Evolutionary conservation across 148 eudicot genomes (phyloP).

Genomic region (Agrostemma githago): DNA sequence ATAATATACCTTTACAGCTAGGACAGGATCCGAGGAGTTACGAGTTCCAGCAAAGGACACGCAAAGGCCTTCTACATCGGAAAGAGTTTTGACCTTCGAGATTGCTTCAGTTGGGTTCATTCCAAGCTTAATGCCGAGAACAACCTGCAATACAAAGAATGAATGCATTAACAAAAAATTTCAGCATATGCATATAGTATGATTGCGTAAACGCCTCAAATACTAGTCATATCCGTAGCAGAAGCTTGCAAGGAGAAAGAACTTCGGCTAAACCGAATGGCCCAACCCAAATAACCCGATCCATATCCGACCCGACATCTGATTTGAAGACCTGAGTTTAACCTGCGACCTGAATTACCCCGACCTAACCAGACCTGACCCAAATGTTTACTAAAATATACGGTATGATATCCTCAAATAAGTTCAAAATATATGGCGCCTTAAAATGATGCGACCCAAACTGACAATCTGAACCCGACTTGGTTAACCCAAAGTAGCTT

Average conservation of each 20-base stretch:
- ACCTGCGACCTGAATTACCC: no score
- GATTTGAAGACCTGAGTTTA: no score
- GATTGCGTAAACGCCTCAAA: neutral
- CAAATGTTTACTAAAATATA: no score
- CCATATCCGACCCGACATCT: no score
- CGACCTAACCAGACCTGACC: no score
- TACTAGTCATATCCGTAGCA: neutral
- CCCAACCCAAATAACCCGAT: no score
- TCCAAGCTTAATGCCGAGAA: conserved; percentile 83
- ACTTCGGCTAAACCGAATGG: neutral
- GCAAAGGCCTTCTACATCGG: conserved; percentile 96
- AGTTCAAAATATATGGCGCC: no score
- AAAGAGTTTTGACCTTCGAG: conserved; percentile 66
- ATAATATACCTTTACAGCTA: conserved; percentile 91
- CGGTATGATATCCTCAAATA: no score
- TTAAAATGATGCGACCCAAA: no score
- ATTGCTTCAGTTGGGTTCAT: conserved; percentile 77
- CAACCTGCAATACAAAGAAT: conserved; percentile 49
- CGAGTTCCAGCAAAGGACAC: conserved; percentile 58
- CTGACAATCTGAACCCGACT: no score
- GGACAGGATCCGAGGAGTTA: conserved; percentile 77
- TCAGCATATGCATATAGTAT: neutral
- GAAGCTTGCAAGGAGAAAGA: neutral
- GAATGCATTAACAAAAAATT: neutral
- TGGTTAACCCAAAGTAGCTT: neutral